These are phyloP conservation scores for Casaregolazyma suthepensis DNA, from an alignment of 1,139 yeast genomes.

Conservation along the genomic window DNA sequence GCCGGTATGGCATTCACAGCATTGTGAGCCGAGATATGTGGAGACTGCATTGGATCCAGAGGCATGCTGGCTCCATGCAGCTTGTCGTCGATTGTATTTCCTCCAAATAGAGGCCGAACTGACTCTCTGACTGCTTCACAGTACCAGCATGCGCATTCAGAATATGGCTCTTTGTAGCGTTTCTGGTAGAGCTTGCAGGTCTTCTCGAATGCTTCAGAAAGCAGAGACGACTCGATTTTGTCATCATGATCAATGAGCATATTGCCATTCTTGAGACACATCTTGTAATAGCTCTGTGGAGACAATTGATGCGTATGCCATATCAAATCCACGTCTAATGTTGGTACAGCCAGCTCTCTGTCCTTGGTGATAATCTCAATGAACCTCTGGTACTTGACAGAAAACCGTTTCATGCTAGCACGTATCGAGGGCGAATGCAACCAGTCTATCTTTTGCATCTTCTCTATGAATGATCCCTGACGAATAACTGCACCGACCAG, in stretches of 20 bases:
- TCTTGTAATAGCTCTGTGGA: slow-evolving; percentile 27
- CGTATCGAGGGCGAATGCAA: slow-evolving; percentile 26
- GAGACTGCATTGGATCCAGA: slow-evolving; percentile 8
- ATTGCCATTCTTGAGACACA: slow-evolving; percentile 20
- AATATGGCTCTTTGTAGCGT: slow-evolving; percentile 26
- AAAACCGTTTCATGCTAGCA: slow-evolving; percentile 25
- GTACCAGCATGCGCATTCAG: slow-evolving; percentile 32
- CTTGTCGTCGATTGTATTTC: background rate
- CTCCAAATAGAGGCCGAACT: slow-evolving; percentile 8
- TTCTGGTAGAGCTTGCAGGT: slow-evolving; percentile 27
- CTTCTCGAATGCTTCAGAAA: slow-evolving; percentile 25
- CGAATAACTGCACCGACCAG: slow-evolving; percentile 34
- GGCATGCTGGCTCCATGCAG: slow-evolving; percentile 4
- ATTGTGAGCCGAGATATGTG: slow-evolving; percentile 20
- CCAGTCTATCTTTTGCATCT: slow-evolving; percentile 34
- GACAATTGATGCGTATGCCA: slow-evolving; percentile 41
- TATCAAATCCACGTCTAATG: slow-evolving; percentile 38
- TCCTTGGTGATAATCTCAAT: slow-evolving; percentile 23
- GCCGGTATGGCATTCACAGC: slow-evolving; percentile 12
- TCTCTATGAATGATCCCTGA: slow-evolving; percentile 33
- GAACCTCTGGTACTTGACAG: slow-evolving; percentile 31
- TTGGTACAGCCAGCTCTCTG: slow-evolving; percentile 31
- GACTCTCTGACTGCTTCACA: slow-evolving; percentile 26
- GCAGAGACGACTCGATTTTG: slow-evolving; percentile 26
- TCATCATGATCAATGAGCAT: slow-evolving; percentile 33